Evolutionary conservation across 257 asterid genomes (phyloP).

Genomic region (Penstemon davidsonii): DNA sequence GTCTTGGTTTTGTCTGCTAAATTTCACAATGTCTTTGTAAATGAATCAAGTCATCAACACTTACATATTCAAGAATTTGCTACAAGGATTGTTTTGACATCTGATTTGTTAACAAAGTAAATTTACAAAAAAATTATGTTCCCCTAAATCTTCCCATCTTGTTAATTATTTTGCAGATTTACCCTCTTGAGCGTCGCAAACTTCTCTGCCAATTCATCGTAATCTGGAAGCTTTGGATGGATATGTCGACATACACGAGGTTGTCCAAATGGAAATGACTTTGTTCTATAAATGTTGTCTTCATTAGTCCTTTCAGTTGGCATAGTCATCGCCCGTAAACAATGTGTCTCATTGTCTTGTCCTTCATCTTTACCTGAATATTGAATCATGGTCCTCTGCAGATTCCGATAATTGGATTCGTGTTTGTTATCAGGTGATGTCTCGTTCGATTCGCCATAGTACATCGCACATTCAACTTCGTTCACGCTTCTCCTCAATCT

Average conservation of each 20-base stretch:
- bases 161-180: conserved; percentile 31
- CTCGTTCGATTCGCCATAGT: conserved; percentile 34
- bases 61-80: neutral
- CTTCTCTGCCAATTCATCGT: conserved; percentile 68
- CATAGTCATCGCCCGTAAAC: conserved; percentile 49
- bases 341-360: neutral
- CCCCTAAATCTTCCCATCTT: neutral
- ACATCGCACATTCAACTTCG: conserved; percentile 40
- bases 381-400: conserved; percentile 25
- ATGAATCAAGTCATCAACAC: too few species aligned
- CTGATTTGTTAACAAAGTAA: neutral
- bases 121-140: neutral
- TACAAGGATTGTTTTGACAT: neutral
- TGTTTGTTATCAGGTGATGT: neutral
- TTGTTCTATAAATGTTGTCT: conserved; percentile 46
- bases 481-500: conserved; percentile 38
- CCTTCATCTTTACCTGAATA: neutral
- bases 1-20: too few species aligned
- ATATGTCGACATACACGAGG: conserved; percentile 43
- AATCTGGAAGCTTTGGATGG: conserved; percentile 93
- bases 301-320: conserved; percentile 42
- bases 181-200: conserved; percentile 67
- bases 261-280: conserved; percentile 42
- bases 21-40: too few species aligned
- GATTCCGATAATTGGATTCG: conserved; percentile 25